Base-by-base conservation (phyloP, 1,284 basidiomycete genomes). In the Cystobasidium slooffiae region DNA sequence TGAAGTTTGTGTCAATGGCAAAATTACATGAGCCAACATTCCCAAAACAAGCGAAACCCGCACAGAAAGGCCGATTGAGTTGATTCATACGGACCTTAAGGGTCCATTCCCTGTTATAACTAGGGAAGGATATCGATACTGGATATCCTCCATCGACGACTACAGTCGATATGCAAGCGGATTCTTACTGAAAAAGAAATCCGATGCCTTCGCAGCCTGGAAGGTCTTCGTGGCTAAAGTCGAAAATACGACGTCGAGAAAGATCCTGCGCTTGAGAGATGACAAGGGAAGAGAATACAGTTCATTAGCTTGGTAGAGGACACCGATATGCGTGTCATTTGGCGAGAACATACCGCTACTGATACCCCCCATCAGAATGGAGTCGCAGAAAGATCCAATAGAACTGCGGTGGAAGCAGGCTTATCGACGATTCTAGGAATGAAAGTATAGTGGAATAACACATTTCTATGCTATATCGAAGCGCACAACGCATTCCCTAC, bases 351-450 rank as follows among this genome's bases (percentile, higher is more conserved):
- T 31, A 55, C 53, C 16, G 53, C 53, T 10, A 31, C 22, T 6
- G 53, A 55, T 18, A 55, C 53, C 37, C 53, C 53, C 6, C 53
- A 55, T 16, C 53, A 55, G 18, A 55, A 55, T 16, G 53, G 53
- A 24, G 53, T 24, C 6, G 53, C 53, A 5, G 53, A 55, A 18
- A 20, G 53, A 22, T 55, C 37, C 53, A 55, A 55, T 31, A 6
- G 53, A 6, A 55, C 53, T 6, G 53, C 20, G 18, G 18, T 55
- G 4, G 53, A 24, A 31, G 53, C 53, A 6, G 53, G 24, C 14
- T 6, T 5, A 24, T 6, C 53, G 20, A 55, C 16, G 10, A 6
- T 55, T 9, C 22, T 24, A 3, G 53, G 20, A 55, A 55, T 55
- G 53, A 55, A 55, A 24, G 53, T 31, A 55, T 6, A 55, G 16